Percentiles rank a stretch among this genome's conserved stretches.
Conservation (phyloP, 805 yeast species). For the Kodamaea kakaduensis region DNA sequence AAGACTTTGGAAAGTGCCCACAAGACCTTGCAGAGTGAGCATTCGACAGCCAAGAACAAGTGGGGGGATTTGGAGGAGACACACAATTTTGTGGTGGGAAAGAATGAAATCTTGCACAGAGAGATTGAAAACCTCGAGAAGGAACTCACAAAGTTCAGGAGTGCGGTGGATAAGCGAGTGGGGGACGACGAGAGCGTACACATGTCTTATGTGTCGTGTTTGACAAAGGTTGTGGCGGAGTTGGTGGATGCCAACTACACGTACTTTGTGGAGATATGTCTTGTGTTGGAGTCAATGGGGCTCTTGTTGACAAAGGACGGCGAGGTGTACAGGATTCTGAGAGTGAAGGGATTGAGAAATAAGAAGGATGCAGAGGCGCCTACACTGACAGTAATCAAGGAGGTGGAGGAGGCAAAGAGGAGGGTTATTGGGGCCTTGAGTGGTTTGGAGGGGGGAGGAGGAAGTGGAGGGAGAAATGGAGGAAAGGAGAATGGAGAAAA, state of each 20-base stretch:
- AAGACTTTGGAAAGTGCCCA: too few relatives aligned
- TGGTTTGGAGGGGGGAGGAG: not conserved
- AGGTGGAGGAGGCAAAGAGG: constrained; percentile 34
- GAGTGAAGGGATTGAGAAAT: constrained; percentile 76
- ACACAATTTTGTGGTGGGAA: too few relatives aligned
- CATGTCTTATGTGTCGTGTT: too few relatives aligned
- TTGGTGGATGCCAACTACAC: constrained; percentile 20
- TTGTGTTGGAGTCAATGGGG: constrained; percentile 72
- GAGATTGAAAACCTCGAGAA: too few relatives aligned
- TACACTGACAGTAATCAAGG: constrained; percentile 38
- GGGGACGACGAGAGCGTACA: too few relatives aligned
- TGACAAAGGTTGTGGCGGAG: constrained; percentile 2
- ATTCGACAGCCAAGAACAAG: too few relatives aligned
- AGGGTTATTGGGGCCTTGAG: constrained; percentile 34
- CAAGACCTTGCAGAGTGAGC: too few relatives aligned
- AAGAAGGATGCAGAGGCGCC: constrained; percentile 39
- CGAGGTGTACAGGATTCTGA: constrained; percentile 48
- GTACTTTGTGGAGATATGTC: constrained; percentile 45
- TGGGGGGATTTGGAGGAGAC: too few relatives aligned
- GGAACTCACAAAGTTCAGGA: too few relatives aligned
- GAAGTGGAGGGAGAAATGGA: too few relatives aligned
- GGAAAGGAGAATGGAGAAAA: not conserved
- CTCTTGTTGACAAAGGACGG: constrained; percentile 49
- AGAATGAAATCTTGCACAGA: too few relatives aligned
- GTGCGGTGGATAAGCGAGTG: too few relatives aligned